These are phyloP conservation scores for Suillus spraguei DNA, from an alignment of 768 basidiomycete species.

Conservation along the genomic window DNA sequence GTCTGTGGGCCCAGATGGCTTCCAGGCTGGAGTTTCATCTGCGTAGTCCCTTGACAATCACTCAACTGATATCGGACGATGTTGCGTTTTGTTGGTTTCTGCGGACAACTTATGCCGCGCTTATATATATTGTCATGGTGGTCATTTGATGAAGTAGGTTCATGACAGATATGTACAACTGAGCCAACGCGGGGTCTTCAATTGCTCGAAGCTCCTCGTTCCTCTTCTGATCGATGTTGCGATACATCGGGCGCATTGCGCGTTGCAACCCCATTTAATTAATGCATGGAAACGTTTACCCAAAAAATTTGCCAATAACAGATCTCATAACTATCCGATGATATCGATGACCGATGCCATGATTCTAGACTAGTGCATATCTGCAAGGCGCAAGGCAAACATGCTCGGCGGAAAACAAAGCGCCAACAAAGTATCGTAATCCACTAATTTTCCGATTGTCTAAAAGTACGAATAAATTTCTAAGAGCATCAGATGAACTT, in stretches of 20 bases:
- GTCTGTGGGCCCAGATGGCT: neutral
- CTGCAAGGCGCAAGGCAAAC: neutral
- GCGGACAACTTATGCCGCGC: neutral
- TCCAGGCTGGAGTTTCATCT: neutral
- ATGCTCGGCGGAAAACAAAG: neutral
- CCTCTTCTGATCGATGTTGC: conserved; percentile 2
- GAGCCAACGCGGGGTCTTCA: neutral
- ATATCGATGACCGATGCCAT: neutral
- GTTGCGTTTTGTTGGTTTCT: neutral
- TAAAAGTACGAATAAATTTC: neutral
- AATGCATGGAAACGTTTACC: neutral
- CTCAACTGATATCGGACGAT: neutral
- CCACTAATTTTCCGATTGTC: neutral
- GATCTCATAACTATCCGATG: no score
- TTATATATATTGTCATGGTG: neutral
- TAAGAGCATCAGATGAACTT: conserved; percentile 43
- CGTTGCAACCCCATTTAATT: conserved; percentile 3
- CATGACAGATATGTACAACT: neutral
- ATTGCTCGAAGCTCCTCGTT: neutral
- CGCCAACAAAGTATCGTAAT: neutral
- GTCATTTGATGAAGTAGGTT: conserved; percentile 3
- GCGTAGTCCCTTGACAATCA: neutral
- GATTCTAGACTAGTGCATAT: neutral
- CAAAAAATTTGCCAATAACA: neutral
- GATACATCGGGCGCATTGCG: neutral